phyloP scores from a whole-genome alignment of 768 basidiomycete genomes.

The Leucocoprinus sp. region DNA sequence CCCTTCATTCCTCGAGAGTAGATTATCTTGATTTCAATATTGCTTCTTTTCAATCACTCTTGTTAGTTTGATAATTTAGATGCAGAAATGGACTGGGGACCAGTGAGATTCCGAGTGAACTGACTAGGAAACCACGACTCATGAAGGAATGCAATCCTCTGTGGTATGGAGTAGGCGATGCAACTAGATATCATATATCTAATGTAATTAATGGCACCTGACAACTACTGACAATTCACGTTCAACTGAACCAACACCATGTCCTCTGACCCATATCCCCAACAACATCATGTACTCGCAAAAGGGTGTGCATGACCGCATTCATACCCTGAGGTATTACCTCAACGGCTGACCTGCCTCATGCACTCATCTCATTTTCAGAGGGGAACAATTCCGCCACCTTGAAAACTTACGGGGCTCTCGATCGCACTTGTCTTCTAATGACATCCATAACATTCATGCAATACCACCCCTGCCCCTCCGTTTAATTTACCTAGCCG shows the following conservation, averaged over 20 bases:
- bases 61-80: too few species aligned
- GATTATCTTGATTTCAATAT: conserved; percentile 14
- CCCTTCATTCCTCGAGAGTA: conserved; percentile 75
- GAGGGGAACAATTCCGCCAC: conserved; percentile 69
- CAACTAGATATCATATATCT: too few species aligned
- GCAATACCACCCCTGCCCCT: conserved; percentile 40
- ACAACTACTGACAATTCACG: too few species aligned
- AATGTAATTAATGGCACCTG: too few species aligned
- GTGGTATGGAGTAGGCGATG: too few species aligned
- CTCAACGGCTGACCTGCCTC: neutral
- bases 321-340: conserved; percentile 45
- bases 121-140: too few species aligned
- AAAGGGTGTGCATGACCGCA: conserved; percentile 14
- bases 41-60: conserved; percentile 1
- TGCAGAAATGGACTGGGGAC: too few species aligned
- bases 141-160: too few species aligned
- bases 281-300: conserved; percentile 12
- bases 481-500: conserved; percentile 26
- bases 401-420: conserved; percentile 44
- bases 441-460: conserved; percentile 20
- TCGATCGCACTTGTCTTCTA: conserved; percentile 21
- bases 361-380: conserved; percentile 18
- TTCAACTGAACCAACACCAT: too few species aligned
- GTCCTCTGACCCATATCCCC: neutral
- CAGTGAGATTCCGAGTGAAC: too few species aligned